Evolutionary conservation across 352 stramenopile species (phyloP).

Genomic region (Phytophthora fragariaefolia): DNA sequence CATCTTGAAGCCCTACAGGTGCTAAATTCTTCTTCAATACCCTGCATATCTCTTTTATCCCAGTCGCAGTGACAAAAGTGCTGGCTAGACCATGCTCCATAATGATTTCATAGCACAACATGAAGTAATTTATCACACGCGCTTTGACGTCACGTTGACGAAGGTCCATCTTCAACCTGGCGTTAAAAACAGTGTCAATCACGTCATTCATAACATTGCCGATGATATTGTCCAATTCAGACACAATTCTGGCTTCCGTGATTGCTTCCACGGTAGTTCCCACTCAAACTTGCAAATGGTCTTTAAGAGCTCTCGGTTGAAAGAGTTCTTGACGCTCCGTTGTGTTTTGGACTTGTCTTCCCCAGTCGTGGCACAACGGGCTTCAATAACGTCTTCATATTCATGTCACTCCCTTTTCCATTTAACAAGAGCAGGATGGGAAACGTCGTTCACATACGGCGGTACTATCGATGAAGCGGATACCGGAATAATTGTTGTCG

Average conservation of each 20-base stretch:
- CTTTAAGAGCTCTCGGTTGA: not conserved
- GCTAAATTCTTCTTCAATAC: not conserved
- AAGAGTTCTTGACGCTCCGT: not conserved
- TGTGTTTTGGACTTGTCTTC: not conserved
- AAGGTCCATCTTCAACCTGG: not conserved
- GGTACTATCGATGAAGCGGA: too few relatives aligned
- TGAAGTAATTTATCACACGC: not conserved
- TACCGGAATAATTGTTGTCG: not conserved
- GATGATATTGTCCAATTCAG: constrained; percentile 3
- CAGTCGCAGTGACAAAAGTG: not conserved
- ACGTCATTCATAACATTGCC: constrained; percentile 1
- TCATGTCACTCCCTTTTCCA: constrained; percentile 5
- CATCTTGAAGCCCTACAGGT: not conserved
- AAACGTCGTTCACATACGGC: constrained; percentile 8
- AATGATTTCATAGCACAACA: not conserved
- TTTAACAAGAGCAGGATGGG: constrained; percentile 1
- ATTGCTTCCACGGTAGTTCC: not conserved
- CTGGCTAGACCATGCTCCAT: not conserved
- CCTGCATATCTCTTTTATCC: not conserved
- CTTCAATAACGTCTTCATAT: constrained; percentile 2
- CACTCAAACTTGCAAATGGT: constrained; percentile 4
- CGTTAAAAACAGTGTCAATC: constrained; percentile 18
- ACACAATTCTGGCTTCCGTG: not conserved
- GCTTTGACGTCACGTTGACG: not conserved
- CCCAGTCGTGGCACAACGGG: not conserved